Evolutionary conservation across 257 asterid species (phyloP).

Genomic region (Primulina tabacum): DNA sequence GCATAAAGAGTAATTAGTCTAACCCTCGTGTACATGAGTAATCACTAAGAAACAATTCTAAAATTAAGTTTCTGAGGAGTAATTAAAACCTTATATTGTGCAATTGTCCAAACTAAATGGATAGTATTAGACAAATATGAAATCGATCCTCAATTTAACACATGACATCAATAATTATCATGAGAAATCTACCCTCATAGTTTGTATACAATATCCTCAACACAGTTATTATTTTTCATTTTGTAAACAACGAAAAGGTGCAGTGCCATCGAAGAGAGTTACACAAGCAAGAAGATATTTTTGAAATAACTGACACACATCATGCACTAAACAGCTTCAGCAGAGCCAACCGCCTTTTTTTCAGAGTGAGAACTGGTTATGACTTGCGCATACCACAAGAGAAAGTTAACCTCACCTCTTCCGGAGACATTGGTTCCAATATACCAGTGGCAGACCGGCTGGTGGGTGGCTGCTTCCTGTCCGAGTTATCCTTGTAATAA

Average conservation of each 20-base stretch:
- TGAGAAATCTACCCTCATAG: too few relatives aligned
- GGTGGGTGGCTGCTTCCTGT: constrained; percentile 63
- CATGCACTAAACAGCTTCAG: background rate
- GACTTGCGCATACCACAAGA: background rate
- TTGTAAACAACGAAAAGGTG: background rate
- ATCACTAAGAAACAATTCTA: too few relatives aligned
- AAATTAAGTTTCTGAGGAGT: too few relatives aligned
- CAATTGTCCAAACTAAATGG: too few relatives aligned
- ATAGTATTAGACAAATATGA: too few relatives aligned
- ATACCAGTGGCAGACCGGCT: constrained; percentile 80
- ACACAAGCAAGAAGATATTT: background rate
- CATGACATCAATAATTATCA: too few relatives aligned
- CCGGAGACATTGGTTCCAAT: constrained; percentile 64
- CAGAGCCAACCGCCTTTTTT: background rate
- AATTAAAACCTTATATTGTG: too few relatives aligned
- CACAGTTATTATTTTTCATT: background rate
- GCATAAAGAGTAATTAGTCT: too few relatives aligned
- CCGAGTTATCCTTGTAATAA: constrained; percentile 38
- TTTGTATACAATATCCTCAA: too few relatives aligned
- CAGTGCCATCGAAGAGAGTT: background rate
- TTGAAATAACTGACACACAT: too few relatives aligned
- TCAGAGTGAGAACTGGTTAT: background rate
- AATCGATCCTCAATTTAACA: too few relatives aligned
- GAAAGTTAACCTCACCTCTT: constrained; percentile 59
- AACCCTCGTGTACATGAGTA: too few relatives aligned